Evolutionary conservation across 257 asterid genomes (phyloP), one percentile per base, ranked within the genome.

Genomic region (Ophiorrhiza pumila): DNA sequence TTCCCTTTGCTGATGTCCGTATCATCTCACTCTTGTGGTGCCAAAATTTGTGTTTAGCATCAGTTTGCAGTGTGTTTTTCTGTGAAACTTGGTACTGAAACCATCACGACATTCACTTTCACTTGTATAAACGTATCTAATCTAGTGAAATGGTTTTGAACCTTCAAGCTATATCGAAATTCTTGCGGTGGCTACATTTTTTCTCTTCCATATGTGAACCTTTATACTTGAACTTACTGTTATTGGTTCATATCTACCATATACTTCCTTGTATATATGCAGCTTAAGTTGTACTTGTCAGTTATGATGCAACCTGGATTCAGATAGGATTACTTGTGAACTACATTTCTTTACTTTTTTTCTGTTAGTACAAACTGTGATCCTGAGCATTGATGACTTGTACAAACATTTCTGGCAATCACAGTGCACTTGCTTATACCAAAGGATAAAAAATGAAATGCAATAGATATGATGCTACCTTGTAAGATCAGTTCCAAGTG

Each of bases 11-110:
- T 60, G 23, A 13, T 47, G 15, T 58, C 76, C 72, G 29, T 58
- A 34, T 14, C 42, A 32, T 65, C 29, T 81, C 74, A 71, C 74
- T 73, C 9, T 35, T n/a, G 46, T 47, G 49, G 22, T 41, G 27
- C 35, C 52, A 64, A 41, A 14, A 17, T 12, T 35, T 37, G 7
- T 8, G 23, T 5, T 31, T 29, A 17, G 4, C 32, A 31, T 31
- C 8, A 6, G 8, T 27, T 27, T 27, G 68, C 23, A 43, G 17
- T 29, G 31, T 29, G 35, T 14, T 45, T 46, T 31, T 20, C 53
- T 20, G 5, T 18, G 59, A 18, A 32, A 71, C 46, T 10, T 58
- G 47, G 59, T 12, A 58, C 11, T 3, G 27, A 20, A 31, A 58
- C 32, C 23, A 58, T 71, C 13, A 41, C 43, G 1, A 13, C 12